Base-by-base conservation (phyloP, 2,329 filamentous ascomycete genomes). In the Diaporthe sp. region DNA sequence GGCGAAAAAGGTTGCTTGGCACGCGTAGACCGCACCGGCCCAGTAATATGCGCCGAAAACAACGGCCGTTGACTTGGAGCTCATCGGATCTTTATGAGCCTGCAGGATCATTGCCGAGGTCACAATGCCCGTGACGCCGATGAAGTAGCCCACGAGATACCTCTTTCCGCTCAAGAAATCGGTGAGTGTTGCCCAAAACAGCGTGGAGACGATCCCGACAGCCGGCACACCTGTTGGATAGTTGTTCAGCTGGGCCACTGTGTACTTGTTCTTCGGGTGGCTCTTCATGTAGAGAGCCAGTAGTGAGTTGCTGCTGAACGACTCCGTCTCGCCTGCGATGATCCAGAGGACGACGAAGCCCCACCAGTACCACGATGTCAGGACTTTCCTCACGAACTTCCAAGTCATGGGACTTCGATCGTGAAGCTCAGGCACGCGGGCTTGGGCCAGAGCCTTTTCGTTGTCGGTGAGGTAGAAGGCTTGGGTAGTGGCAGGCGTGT, bases 1-100 rank as follows among this genome's bases (percentile, higher is more conserved):
- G 0, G 93, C 93, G 78, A 95, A 94, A 79, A 94, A 94, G 0
- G 91, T 93, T 0, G 93, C 92, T 82, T 95, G 92, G 79, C 92
- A 93, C 0, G 93, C 92, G 78, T 94, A 94, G 0, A 94, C 91
- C 4, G 89, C 86, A 0, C 93, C 93, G 0, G 92, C 91, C 90
- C 90, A 92, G 82, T 94, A 94, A 79, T 94, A 94, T 5, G 92
- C 92, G 0, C 82, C 92, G 76, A 94, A 93, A 0, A 91, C 88
- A 1, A 89, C 85, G 0, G 87, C 80, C 0, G 90, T 92, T 3
- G 87, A 88, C 0, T 65, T 68, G 0, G 82, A 71, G 44, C 80
- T 85, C 0, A 81, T 81, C 0, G 86, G 85, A 42, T 86, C 79
- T 3, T 84, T 82, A 28, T 28, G 28, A 28, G 88, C 87, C 0